Evolutionary conservation across 2,329 filamentous ascomycete genomes (phyloP), one percentile per base, ranked within the genome.

Genomic region (Exophiala sp.): DNA sequence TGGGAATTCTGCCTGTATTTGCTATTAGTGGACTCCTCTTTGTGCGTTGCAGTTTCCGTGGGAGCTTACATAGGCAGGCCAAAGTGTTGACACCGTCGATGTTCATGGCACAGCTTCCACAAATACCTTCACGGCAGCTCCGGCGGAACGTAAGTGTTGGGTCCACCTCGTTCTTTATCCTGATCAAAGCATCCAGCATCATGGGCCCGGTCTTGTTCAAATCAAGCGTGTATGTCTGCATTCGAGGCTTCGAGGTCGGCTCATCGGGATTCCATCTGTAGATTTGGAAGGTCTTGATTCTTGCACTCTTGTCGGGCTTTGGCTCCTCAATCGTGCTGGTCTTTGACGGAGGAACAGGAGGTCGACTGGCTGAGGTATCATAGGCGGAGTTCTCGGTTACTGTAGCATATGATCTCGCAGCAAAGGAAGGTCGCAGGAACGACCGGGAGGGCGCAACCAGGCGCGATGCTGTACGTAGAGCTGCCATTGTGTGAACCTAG

Each of bases 121-220:
- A 98, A 66, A 98, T 98, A 63, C 93, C 93, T 80, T 98, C 93
- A 73, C 93, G 80, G 76, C 93, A 98, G 71, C 87, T 94, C 70
- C 93, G 76, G 68, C 93, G 82, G 79, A 98, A 98, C 47, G 93
- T 97, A 65, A 98, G 73, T 39, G 93, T 97, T 44, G 93, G 89
- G 71, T 98, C 93, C 58, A 95, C 73, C 80, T 98, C 93, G 72
- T 98, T 98, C 86, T 98, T 98, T 74, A 98, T 96, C 64, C 91
- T 80, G 70, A 98, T 93, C 64, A 98, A 76, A 49, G 93, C 93
- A 70, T 98, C 93, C 65, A 98, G 74, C 73, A 98, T 84, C 93
- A 98, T 98, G 61, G 93, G 93, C 24, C 93, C 93, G 35, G 93
- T 98, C 85, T 97, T 96, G 79, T 97, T 97, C 63, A 98, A 75